Evolutionary conservation across 2,329 filamentous ascomycete species (phyloP).

Genomic region (Mycocentrospora acerina): DNA sequence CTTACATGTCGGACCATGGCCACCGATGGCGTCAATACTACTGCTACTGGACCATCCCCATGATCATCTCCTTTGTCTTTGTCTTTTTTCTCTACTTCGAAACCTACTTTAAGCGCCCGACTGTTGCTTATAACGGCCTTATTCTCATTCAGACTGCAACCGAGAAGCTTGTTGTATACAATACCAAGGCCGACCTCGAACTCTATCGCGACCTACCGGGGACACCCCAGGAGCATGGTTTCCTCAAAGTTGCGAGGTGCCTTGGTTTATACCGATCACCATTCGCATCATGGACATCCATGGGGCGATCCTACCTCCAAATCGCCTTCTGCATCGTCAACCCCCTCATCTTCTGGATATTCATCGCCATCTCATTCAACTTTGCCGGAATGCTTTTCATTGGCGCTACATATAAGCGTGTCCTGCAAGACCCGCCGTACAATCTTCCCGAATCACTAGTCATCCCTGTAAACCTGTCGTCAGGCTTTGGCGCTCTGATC

Average conservation of each 20-base stretch:
- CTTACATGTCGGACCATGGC: conserved; percentile 26
- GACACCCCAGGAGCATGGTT: conserved; percentile 10
- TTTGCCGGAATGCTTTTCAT: conserved; percentile 35
- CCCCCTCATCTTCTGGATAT: conserved; percentile 36
- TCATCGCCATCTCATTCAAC: conserved; percentile 26
- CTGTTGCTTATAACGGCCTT: conserved; percentile 45
- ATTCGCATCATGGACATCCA: conserved; percentile 27
- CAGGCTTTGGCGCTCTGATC: conserved; percentile 20
- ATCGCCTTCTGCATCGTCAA: conserved; percentile 31
- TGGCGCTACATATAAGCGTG: conserved; percentile 22
- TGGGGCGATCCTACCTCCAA: conserved; percentile 26
- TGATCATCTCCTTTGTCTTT: conserved; percentile 25
- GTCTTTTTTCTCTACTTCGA: conserved; percentile 40
- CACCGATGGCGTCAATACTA: conserved; percentile 40
- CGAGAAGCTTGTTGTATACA: conserved; percentile 44
- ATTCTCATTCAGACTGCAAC: conserved; percentile 43
- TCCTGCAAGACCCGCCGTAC: conserved; percentile 26
- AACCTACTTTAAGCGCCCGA: conserved; percentile 46
- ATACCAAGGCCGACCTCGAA: conserved; percentile 29
- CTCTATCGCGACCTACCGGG: conserved; percentile 29
- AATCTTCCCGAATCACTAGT: conserved; percentile 16
- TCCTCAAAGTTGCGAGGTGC: conserved; percentile 12
- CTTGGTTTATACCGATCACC: conserved; percentile 24
- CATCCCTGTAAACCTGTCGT: conserved; percentile 21
- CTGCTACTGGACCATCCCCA: conserved; percentile 29